Base-by-base conservation (phyloP, 2,329 filamentous ascomycete species). In the Hypoxylon sp. region DNA sequence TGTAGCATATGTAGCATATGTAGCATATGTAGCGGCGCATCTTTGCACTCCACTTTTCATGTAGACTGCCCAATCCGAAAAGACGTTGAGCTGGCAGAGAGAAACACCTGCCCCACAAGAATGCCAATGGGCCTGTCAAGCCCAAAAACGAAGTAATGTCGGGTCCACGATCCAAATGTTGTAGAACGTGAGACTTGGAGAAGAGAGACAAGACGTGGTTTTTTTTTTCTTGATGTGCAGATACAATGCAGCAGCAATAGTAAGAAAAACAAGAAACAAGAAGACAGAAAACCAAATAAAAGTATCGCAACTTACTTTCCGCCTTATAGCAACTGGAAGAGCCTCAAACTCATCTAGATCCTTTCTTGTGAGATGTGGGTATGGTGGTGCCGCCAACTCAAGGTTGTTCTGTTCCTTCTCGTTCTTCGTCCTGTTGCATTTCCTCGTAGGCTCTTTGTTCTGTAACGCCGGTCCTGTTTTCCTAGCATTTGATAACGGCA, bases 341-440 rank as follows among this genome's bases (percentile, higher is more conserved):
- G 80, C 78, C 68, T 84, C 81, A 69, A 83, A 84, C 68, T 84
- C 82, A 63, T 83, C 81, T 8, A 74, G 48, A 34, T 74, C 71
- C 32, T 69, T 67, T 49, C 78, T 75, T 1, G 81, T 79, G 64
- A 80, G 69, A 44, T 75, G 71, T 49, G 74, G 62, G 34, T 67
- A 64, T 39, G 63, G 61, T 44, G 54, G 39, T 50, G 54, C 48
- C 48, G 58, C 22, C 37, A 55, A n/a, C 8, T 70, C 68, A 17
- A 30, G 48, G 34, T 60, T 65, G 50, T 49, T 65, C 28, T 64
- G 64, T 49, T 62, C 52, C 49, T 64, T 67, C 13, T 61, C 54
- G 37, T 64, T 64, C 53, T 57, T 68, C 24, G 64, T 55, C 46
- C 46, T 66, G 57, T 56, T 71, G 20, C 55, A 49, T 41, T 55